These are phyloP conservation scores for Alternaria hordeiaustralica DNA, from an alignment of 2,329 filamentous ascomycete species.

Conservation along the genomic window DNA sequence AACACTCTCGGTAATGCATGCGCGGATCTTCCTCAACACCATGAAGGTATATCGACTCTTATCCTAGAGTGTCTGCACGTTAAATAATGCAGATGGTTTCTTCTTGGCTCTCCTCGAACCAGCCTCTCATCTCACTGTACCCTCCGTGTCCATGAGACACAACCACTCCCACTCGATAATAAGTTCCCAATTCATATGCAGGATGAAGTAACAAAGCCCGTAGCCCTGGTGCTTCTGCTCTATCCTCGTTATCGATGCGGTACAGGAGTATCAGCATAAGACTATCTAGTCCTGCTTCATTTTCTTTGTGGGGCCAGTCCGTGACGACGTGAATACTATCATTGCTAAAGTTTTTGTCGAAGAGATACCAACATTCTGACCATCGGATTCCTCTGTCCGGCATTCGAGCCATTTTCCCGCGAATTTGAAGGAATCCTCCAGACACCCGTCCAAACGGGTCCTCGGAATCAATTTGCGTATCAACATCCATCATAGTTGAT, in stretches of 20 bases:
- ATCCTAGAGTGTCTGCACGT: fast-evolving
- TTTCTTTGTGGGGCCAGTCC: not conserved
- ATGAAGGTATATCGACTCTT: fast-evolving
- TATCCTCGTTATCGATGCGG: fast-evolving
- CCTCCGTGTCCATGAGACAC: fast-evolving
- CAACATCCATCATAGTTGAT: not conserved
- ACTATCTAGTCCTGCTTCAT: not conserved
- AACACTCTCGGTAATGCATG: too few species aligned
- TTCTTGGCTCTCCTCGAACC: not conserved
- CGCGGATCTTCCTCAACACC: too few species aligned
- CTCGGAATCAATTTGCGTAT: fast-evolving
- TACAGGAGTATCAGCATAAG: not conserved
- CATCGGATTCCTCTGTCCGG: not conserved
- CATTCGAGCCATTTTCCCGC: not conserved
- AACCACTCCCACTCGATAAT: not conserved
- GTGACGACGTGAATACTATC: not conserved
- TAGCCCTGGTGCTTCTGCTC: fast-evolving
- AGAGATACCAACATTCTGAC: too few species aligned
- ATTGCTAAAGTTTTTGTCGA: too few species aligned
- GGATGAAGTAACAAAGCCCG: not conserved
- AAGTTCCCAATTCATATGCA: fast-evolving
- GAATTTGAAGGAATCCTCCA: not conserved
- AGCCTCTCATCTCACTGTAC: fast-evolving
- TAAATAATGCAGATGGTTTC: not conserved
- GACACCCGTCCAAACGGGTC: not conserved